These are phyloP conservation scores for Botrytis medusae DNA, from an alignment of 2,329 filamentous ascomycete species.

Conservation along the genomic window DNA sequence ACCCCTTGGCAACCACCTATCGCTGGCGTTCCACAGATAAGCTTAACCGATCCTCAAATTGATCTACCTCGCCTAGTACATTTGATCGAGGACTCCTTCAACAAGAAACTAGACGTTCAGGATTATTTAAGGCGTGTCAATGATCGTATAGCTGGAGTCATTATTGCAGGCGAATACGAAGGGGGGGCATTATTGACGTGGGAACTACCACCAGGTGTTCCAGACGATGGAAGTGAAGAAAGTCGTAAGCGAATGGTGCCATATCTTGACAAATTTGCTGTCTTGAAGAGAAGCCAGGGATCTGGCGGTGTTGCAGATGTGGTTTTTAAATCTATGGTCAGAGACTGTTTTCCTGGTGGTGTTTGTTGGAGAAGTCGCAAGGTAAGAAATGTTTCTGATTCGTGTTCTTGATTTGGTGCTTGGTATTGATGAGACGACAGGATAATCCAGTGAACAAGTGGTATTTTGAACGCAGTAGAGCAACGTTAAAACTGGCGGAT, in stretches of 20 bases:
- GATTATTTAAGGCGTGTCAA: constrained; percentile 82
- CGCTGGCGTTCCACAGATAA: constrained; percentile 59
- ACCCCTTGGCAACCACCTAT: constrained; percentile 67
- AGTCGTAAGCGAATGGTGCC: constrained; percentile 70
- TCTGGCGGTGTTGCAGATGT: constrained; percentile 92
- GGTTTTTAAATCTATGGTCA: constrained; percentile 93
- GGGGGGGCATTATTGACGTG: constrained; percentile 93
- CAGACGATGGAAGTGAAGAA: constrained; percentile 53
- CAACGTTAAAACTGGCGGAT: constrained; percentile 77
- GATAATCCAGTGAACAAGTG: constrained; percentile 98
- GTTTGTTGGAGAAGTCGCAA: constrained; percentile 82
- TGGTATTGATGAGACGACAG: constrained; percentile 43
- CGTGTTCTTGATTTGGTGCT: neutral
- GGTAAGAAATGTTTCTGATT: neutral
- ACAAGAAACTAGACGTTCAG: constrained; percentile 75
- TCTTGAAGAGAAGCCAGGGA: constrained; percentile 83
- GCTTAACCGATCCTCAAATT: constrained; percentile 76
- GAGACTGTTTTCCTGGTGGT: constrained; percentile 80
- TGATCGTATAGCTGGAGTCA: constrained; percentile 80
- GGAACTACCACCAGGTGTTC: constrained; percentile 70
- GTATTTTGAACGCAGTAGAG: constrained; percentile 91
- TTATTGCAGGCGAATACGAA: constrained; percentile 95
- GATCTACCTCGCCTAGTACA: constrained; percentile 80
- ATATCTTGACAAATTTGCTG: constrained; percentile 96
- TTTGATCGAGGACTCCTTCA: constrained; percentile 92